Evolutionary conservation across 805 yeast species (phyloP), one percentile per base, ranked within the genome.

Genomic region (Teunomyces cretensis): DNA sequence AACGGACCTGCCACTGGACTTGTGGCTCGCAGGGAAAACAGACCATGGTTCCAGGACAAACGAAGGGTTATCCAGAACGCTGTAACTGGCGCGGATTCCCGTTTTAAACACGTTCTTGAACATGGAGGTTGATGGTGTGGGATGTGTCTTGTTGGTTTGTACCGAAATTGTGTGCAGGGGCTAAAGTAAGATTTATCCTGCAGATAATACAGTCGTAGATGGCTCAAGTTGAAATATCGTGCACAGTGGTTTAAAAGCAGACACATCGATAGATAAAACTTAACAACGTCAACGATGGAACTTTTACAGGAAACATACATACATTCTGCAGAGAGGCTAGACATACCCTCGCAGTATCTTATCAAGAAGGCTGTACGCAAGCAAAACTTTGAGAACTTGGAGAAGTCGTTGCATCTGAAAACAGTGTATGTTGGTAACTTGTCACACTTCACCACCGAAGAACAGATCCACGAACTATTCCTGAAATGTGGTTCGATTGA

Each of bases 351-450:
- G 0, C 65, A 72, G 14, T 87, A 87, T 55, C 70, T 86, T 36
- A 68, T 85, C 49, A 76, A 79, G 47, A 84, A 84, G 58, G 92
- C 92, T 1, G 68, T 81, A 45, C 67, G 75, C 39, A 71, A 75
- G 48, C 66, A 67, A 32, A 68, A 70, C 52, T 72, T 83, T 50
- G 81, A 80, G 19, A 86, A 84, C 51, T 71, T 91, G 49, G 79
- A 84, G 54, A 75, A 76, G 52, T 79, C 94, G 1, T 73, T 84
- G 64, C 72, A 68, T 30, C 81, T 89, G 45, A 74, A 80, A 24
- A 91, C 98, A 0, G 78, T 94, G 3, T 94, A 94, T 59, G 95
- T 94, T 30, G 99, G 98, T 4, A 89, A 89, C 63, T 65, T 94
- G 27, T 84, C 96, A 2, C 88, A 88, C 55, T 87, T 84, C 66